phyloP scores from a whole-genome alignment of 768 basidiomycete species.

The Brasilioporus rufonigricans region DNA sequence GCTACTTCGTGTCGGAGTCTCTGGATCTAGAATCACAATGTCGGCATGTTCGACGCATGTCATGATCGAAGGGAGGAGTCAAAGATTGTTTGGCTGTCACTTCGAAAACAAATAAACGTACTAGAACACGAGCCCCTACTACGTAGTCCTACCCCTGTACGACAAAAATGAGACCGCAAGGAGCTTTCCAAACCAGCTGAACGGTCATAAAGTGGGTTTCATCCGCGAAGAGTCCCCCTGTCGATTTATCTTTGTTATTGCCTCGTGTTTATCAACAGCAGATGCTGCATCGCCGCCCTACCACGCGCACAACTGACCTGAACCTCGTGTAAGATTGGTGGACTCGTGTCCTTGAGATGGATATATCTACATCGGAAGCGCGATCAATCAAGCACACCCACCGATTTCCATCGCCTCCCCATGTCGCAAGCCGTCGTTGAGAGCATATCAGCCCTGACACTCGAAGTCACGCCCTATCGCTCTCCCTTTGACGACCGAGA shows the following conservation, averaged over 20 bases:
- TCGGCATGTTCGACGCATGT: slow-evolving; percentile 23
- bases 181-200: slow-evolving; percentile 16
- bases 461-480: slow-evolving; percentile 25
- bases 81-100: neutral
- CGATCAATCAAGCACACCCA: slow-evolving; percentile 14
- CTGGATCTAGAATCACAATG: slow-evolving; percentile 6
- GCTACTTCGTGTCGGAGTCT: neutral
- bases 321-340: slow-evolving; percentile 25
- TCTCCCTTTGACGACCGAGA: slow-evolving; percentile 40
- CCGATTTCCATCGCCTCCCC: slow-evolving; percentile 10
- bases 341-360: slow-evolving; percentile 9
- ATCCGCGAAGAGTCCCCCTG: slow-evolving; percentile 2
- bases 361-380: slow-evolving; percentile 29
- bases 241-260: slow-evolving; percentile 7
- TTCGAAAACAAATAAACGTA: slow-evolving; percentile 19
- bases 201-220: neutral
- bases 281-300: slow-evolving; percentile 18
- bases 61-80: slow-evolving; percentile 6
- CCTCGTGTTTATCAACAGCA: slow-evolving; percentile 26
- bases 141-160: neutral
- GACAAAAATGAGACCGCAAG: slow-evolving; percentile 19
- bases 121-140: slow-evolving; percentile 1
- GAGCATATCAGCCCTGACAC: slow-evolving; percentile 27
- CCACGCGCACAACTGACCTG: slow-evolving; percentile 29
- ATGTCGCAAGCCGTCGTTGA: slow-evolving; percentile 29